Conservation (phyloP, 192 early-diverging fungal species). For the Entomortierella beljakovae region DNA sequence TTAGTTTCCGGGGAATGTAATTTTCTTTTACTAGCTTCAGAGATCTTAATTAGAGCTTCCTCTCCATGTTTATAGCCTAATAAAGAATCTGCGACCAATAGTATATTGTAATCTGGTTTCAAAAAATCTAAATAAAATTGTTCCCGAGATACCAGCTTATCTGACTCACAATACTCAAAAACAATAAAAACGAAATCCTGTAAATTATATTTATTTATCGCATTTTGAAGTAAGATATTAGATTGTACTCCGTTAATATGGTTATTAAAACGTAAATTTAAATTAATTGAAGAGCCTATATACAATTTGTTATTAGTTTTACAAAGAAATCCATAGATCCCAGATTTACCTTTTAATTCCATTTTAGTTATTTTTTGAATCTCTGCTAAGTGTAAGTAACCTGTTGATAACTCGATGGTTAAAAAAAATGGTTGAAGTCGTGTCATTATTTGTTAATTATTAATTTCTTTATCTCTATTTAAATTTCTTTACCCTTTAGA, state of each 20-base stretch:
- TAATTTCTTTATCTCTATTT: slow-evolving; percentile 12
- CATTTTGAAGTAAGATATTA: too few species aligned
- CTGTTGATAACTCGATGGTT: slow-evolving; percentile 8
- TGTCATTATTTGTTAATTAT: not conserved
- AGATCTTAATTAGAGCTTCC: too few species aligned
- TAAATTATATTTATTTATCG: too few species aligned
- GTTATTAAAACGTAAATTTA: too few species aligned
- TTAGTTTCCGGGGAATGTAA: too few species aligned
- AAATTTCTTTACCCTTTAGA: slow-evolving; percentile 7
- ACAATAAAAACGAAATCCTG: too few species aligned
- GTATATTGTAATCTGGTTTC: slow-evolving; percentile 15
- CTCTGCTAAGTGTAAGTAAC: slow-evolving; percentile 22
- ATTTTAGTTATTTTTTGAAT: slow-evolving; percentile 19
- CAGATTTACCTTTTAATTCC: slow-evolving; percentile 27
- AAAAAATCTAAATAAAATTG: slow-evolving; percentile 5
- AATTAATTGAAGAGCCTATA: too few species aligned
- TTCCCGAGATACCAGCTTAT: too few species aligned
- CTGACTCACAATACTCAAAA: too few species aligned
- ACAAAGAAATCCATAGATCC: slow-evolving; percentile 19
- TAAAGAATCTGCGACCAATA: slow-evolving; percentile 13
- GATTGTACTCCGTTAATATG: too few species aligned
- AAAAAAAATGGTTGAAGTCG: slow-evolving; percentile 25
- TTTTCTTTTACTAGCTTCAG: too few species aligned
- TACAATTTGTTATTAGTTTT: slow-evolving; percentile 23
- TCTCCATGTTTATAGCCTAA: slow-evolving; percentile 11